Evolutionary conservation across 345 rosid species (phyloP).

Genomic region (Laguncularia racemosa): DNA sequence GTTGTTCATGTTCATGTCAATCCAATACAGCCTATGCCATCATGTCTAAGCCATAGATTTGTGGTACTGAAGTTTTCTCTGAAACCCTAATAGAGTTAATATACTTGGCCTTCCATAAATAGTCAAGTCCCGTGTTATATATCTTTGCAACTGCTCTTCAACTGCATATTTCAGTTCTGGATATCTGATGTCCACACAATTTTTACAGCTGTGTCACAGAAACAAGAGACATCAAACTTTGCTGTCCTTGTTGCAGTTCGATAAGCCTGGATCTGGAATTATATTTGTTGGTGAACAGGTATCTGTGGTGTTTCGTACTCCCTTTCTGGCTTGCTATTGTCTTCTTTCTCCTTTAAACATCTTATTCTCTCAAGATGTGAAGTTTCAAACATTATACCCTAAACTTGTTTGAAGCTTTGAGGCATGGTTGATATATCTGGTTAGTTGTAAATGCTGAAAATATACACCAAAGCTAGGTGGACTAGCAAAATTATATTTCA

Average conservation of each 20-base stretch:
- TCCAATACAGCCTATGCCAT: conserved; percentile 67
- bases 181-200: neutral
- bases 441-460: no score
- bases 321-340: no score
- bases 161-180: neutral
- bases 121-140: no score
- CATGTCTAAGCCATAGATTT: conserved; percentile 58
- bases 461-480: no score
- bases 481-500: no score
- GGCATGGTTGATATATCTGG: no score
- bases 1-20: conserved; percentile 71
- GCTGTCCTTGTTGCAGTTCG: conserved; percentile 49
- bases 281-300: conserved; percentile 91
- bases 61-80: conserved; percentile 33
- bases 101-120: no score
- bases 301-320: neutral
- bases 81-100: neutral
- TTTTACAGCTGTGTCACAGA: conserved; percentile 47
- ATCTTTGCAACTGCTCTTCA: no score
- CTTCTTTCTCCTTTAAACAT: no score
- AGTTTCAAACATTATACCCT: no score
- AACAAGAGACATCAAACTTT: conserved; percentile 41
- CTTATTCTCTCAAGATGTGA: no score
- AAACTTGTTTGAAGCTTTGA: no score
- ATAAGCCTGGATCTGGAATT: conserved; percentile 61